Conservation (phyloP, 108 stramenopile species). For the Conticribra weissflogii region DNA sequence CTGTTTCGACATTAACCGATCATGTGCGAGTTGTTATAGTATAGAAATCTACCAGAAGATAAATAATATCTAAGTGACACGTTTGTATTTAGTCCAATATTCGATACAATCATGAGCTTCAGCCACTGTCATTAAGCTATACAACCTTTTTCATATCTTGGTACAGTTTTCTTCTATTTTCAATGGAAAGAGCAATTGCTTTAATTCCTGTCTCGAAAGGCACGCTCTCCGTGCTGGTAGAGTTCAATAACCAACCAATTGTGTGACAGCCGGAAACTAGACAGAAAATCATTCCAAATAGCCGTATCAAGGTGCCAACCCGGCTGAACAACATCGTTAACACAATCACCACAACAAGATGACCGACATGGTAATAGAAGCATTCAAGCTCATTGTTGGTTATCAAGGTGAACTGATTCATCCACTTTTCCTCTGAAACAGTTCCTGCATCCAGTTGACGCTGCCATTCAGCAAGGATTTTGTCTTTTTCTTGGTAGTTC, state of each 20-base stretch:
- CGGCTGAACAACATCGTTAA: conserved; percentile 12
- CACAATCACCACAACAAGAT: conserved; percentile 23
- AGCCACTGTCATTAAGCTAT: no score
- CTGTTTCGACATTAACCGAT: no score
- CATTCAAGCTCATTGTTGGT: conserved; percentile 22
- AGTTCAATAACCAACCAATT: conserved; percentile 44
- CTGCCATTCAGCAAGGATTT: conserved; percentile 48
- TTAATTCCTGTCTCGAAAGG: conserved; percentile 63
- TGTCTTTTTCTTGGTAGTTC: conserved; percentile 52
- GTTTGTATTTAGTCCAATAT: no score
- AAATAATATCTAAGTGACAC: no score
- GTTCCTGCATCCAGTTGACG: conserved; percentile 19
- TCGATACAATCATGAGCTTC: no score
- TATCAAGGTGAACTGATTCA: conserved; percentile 23
- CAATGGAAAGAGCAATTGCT: conserved; percentile 7
- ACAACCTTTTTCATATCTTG: no score
- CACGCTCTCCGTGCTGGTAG: conserved; percentile 49
- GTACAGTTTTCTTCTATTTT: conserved; percentile 6
- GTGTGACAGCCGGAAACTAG: conserved; percentile 44
- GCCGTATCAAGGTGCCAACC: conserved; percentile 8
- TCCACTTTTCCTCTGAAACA: conserved; percentile 22
- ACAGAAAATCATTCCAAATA: conserved; percentile 18
- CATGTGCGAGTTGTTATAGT: no score
- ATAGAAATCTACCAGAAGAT: no score
- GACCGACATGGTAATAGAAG: conserved; percentile 19